Evolutionary conservation across 192 early-diverging fungal genomes (phyloP), one percentile per base, ranked within the genome.

Genomic region (Pilobolus umbonatus): DNA sequence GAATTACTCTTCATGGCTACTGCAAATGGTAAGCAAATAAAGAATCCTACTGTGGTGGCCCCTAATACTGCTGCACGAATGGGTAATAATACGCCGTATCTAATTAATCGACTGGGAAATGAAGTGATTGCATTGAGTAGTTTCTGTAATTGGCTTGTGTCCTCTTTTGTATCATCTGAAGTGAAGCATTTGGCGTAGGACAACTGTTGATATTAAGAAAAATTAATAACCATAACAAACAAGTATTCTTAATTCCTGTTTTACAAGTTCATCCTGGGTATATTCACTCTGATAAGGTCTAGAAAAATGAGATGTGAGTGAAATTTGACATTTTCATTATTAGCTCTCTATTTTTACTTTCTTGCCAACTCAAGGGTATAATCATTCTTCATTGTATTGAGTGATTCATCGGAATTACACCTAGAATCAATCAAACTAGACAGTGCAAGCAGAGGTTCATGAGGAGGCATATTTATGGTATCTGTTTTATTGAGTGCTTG

Each of bases 81-180:
- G 1, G 62, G 62, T 38, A 64, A 50, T 24, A 64, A 32, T 12
- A 64, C 24, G 22, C 55, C 46, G 32, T 64, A 64, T 5, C 62
- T 54, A 39, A 64, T 50, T 25, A 64, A 15, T 50, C 32, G 34
- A 50, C 62, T 57, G 3, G 62, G 62, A 28, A 64, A 14, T 2
- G 36, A 21, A 5, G 31, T 0, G 9, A 57, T 43, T 9, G 17
- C 40, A 39, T 39, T 24, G 1, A 49, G 28, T 9, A 49, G 34
- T 10, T 34, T 35, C 21, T 30, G 17, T 21, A 42, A 57, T 42
- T 32, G 17, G 17, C 28, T 38, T 15, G 36, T 57, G 4, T 11
- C 28, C 17, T 39, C 29, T 39, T 21, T 12, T 26, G 43, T n/a
- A 21, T 11, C 12, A 17, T 31, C 42, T 5, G 36, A 36, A 15